phyloP scores from a whole-genome alignment of 1,139 yeast genomes.

The Pneumocystis wakefieldiae region DNA sequence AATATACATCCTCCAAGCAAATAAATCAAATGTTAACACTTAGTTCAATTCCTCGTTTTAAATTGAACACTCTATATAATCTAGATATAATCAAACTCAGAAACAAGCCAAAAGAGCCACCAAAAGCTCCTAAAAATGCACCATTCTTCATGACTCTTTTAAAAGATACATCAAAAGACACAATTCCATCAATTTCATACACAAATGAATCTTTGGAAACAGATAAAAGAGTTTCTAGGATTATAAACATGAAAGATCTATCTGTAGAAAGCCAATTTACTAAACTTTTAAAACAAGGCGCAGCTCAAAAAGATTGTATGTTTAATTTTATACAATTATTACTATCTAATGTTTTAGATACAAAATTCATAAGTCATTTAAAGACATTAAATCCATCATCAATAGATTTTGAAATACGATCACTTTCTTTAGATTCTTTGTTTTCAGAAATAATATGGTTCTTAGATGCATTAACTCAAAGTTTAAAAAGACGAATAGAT shows the following conservation, averaged over 20 bases:
- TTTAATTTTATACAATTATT: background rate
- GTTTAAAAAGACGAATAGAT: conserved; percentile 42
- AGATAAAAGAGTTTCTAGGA: background rate
- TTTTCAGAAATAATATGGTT: conserved; percentile 50
- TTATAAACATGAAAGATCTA: background rate
- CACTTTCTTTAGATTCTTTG: conserved; percentile 51
- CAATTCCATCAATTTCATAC: conserved; percentile 7
- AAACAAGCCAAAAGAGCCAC: conserved; percentile 79
- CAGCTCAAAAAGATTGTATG: conserved; percentile 28
- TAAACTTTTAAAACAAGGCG: conserved; percentile 40
- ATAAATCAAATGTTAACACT: conserved; percentile 57
- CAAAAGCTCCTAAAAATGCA: conserved; percentile 68
- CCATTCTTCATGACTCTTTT: conserved; percentile 50
- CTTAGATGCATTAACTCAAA: conserved; percentile 47
- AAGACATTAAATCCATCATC: conserved; percentile 59
- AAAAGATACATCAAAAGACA: conserved; percentile 10
- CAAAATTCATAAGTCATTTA: conserved; percentile 39
- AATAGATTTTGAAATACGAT: conserved; percentile 74
- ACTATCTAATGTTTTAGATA: background rate
- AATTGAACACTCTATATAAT: conserved; percentile 63
- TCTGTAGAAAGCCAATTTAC: conserved; percentile 67
- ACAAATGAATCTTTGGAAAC: background rate
- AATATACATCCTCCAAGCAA: conserved; percentile 45
- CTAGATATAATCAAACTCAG: conserved; percentile 69
- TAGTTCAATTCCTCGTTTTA: conserved; percentile 60